Percentiles rank a stretch among this genome's conserved stretches.
phyloP scores from a whole-genome alignment of 371 early-diverging fungal species.

The Apophysomyces sp. region DNA sequence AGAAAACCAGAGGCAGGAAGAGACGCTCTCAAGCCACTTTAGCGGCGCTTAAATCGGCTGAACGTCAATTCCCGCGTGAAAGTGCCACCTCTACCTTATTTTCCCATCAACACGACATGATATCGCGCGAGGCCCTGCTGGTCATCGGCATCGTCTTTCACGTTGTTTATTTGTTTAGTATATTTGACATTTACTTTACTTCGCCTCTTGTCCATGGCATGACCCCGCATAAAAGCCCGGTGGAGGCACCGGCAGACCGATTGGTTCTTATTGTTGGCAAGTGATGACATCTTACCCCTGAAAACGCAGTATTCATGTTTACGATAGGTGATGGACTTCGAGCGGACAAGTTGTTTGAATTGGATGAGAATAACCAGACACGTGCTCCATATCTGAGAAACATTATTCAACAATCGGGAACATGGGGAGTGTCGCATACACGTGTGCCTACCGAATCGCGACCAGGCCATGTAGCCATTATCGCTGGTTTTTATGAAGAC shows the following conservation, averaged over 20 bases:
- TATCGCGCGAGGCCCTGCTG: slow-evolving; percentile 56
- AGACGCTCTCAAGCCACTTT: background rate
- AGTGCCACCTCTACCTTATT: background rate
- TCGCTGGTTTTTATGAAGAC: slow-evolving; percentile 97
- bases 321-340: slow-evolving; percentile 86
- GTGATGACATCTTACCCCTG: slow-evolving; percentile 2
- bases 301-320: background rate
- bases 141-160: slow-evolving; percentile 90
- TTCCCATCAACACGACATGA: slow-evolving; percentile 17
- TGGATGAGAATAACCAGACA: slow-evolving; percentile 40
- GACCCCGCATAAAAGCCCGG: slow-evolving; percentile 71
- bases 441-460: slow-evolving; percentile 97
- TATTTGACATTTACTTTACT: slow-evolving; percentile 97
- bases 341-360: slow-evolving; percentile 88
- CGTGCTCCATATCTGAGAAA: slow-evolving; percentile 77
- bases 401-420: slow-evolving; percentile 63
- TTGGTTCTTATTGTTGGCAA: slow-evolving; percentile 88
- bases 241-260: slow-evolving; percentile 84
- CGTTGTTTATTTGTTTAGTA: slow-evolving; percentile 82
- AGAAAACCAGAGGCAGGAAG: background rate
- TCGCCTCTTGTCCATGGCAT: slow-evolving; percentile 97
- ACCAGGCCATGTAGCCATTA: slow-evolving; percentile 97
- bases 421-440: slow-evolving; percentile 94
- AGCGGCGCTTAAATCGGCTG: background rate
- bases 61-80: too few relatives aligned